Conservation (phyloP, 2,329 filamentous ascomycete species). For the Diplocarpon mali region DNA sequence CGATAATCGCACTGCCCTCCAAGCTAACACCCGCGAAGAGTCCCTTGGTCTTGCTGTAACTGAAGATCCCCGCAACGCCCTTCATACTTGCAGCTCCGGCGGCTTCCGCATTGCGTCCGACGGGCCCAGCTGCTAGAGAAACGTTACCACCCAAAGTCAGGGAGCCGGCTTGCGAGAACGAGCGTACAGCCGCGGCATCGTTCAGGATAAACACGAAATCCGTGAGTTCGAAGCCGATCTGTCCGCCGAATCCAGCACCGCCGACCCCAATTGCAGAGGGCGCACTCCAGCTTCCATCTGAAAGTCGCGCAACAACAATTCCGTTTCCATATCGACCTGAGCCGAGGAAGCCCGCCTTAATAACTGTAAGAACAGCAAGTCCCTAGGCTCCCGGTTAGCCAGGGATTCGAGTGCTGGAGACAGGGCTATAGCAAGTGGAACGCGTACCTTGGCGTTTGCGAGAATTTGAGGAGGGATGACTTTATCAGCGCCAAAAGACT, state of each 20-base stretch:
- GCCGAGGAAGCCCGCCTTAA: conserved; percentile 79
- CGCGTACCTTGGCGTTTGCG: conserved; percentile 72
- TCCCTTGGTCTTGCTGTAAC: conserved; percentile 96
- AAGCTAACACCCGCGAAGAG: conserved; percentile 91
- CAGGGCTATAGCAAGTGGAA: not conserved
- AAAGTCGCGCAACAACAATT: conserved; percentile 67
- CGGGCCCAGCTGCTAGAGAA: conserved; percentile 84
- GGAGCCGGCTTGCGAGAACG: conserved; percentile 85
- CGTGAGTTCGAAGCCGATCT: conserved; percentile 79
- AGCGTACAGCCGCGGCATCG: conserved; percentile 77
- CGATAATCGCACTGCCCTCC: conserved; percentile 86
- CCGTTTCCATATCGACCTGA: conserved; percentile 74
- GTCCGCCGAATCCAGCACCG: conserved; percentile 73
- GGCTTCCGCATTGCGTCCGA: conserved; percentile 91
- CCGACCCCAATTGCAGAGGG: conserved; percentile 72
- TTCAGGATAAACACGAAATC: conserved; percentile 99
- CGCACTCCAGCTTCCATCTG: conserved; percentile 70
- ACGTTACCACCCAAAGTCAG: conserved; percentile 94
- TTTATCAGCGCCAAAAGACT: conserved; percentile 92
- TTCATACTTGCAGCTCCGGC: conserved; percentile 86
- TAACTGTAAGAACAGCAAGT: conserved; percentile 74
- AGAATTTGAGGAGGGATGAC: conserved; percentile 88
- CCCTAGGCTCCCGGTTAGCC: conserved; percentile 36
- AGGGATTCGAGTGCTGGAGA: not conserved
- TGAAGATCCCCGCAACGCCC: conserved; percentile 85